phyloP scores from a whole-genome alignment of 1,284 basidiomycete genomes.

The Apiotrichum mycotoxinovorans region DNA sequence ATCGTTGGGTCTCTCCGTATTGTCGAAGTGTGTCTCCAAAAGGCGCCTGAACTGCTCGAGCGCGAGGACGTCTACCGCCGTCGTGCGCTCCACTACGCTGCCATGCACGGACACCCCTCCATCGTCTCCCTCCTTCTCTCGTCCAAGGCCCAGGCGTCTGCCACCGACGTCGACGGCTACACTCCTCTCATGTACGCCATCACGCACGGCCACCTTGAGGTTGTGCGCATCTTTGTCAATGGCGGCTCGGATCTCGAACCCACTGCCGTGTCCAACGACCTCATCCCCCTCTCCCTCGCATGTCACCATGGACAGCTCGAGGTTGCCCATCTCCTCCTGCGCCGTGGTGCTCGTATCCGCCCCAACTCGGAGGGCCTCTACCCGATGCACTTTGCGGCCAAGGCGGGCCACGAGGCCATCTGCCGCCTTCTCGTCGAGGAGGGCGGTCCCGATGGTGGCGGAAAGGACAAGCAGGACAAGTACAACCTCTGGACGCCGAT shows the following conservation, averaged over 20 bases:
- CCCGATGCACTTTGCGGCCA: constrained; percentile 96
- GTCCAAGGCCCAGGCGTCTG: constrained; percentile 62
- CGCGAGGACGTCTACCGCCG: constrained; percentile 70
- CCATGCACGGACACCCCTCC: constrained; percentile 80
- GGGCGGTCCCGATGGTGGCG: constrained; percentile 51
- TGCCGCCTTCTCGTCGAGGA: constrained; percentile 73
- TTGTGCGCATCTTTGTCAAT: constrained; percentile 72
- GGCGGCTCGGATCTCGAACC: constrained; percentile 59
- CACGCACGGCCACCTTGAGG: constrained; percentile 75
- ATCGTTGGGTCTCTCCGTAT: constrained; percentile 78
- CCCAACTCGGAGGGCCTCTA: constrained; percentile 93
- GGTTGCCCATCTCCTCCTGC: constrained; percentile 72
- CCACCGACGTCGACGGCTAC: constrained; percentile 88
- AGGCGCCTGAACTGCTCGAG: constrained; percentile 44
- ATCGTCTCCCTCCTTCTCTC: constrained; percentile 76
- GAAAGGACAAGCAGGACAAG: constrained; percentile 88
- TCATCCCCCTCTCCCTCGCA: constrained; percentile 85
- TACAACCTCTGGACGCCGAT: constrained; percentile 98
- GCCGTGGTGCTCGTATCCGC: constrained; percentile 71
- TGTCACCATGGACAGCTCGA: constrained; percentile 84
- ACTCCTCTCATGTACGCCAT: constrained; percentile 91
- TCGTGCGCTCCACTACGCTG: constrained; percentile 90
- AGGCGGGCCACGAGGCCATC: constrained; percentile 82
- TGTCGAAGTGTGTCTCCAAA: constrained; percentile 74
- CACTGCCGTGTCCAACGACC: constrained; percentile 60